Base-by-base conservation (phyloP, 805 yeast genomes). In the Yarrowia bubula region DNA sequence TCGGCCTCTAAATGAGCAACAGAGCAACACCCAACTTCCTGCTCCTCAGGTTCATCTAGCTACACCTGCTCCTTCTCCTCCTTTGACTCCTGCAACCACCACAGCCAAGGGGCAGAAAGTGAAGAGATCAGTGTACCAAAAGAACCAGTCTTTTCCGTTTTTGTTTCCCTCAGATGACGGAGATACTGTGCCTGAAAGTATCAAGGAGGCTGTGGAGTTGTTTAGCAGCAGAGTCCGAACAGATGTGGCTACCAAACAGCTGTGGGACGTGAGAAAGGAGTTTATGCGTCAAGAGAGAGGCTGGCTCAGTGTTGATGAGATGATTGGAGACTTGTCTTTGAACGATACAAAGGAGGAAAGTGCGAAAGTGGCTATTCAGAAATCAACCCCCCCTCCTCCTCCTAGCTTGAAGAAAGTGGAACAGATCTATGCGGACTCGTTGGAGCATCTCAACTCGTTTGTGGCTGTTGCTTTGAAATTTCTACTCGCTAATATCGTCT, bases 21-120 rank as follows among this genome's bases (percentile, higher is more conserved):
- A 80, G 6, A 70, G 79, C 4, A 77, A 79, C 55, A 75, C 79
- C 11, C 77, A 79, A 41, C 73, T 83, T 22, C 87, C 87, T 1
- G 76, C 82, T 0, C 86, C 84, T 44, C 76, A 83, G 0, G 77
- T 87, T 5, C 92, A 89, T 73, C 81, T 91, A 10, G 92, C 97
- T 0, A 90, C 97, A 0, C 97, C 96, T 0, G 89, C 88, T 1
- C 95, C 96, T 3, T 89, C 96, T 0, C 96, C 96, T 0, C 86
- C 89, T 0, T 72, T 81, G 15, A 79, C 84, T 1, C 88, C 89
- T 4, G 61, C 75, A 15, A 47, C 72, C 37, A 74, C 75, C 32
- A 42, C 72, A 1, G 33, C 50, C 10, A 43, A 43, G 8, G 74
- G 75, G 47, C 76, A 74, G 61, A 71, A 71, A 65, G 65, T 69